A percentile compares a stretch with the other conserved stretches of the same genome.
phyloP scores from a whole-genome alignment of 1,284 basidiomycete species.

The Ceratobasidium sp. region DNA sequence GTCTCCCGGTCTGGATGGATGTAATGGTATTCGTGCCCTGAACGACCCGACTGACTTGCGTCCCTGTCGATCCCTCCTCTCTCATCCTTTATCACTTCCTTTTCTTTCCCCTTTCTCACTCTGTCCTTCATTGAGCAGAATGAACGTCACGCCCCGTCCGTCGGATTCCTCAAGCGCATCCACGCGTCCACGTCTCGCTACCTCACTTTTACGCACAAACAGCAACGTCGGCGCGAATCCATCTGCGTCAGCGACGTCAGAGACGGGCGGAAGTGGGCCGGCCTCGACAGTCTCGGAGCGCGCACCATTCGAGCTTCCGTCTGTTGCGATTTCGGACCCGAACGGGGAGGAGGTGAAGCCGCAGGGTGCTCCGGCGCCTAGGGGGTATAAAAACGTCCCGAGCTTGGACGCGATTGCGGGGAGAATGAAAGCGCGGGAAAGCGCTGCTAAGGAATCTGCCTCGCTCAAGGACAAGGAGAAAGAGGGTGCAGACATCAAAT shows the following conservation, averaged over 20 bases:
- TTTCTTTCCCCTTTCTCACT: background rate
- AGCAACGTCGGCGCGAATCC: background rate
- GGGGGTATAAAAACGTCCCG: constrained; percentile 51
- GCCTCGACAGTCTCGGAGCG: constrained; percentile 17
- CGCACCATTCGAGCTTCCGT: constrained; percentile 6
- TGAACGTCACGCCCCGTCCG: constrained; percentile 36
- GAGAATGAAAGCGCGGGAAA: constrained; percentile 43
- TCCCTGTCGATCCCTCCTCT: background rate
- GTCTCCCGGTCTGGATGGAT: background rate
- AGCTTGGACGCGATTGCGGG: constrained; percentile 50
- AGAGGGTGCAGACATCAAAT: background rate
- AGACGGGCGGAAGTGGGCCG: background rate
- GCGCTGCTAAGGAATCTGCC: constrained; percentile 13
- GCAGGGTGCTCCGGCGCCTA: constrained; percentile 32
- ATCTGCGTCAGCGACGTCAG: background rate
- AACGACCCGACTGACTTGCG: background rate
- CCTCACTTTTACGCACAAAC: constrained; percentile 29
- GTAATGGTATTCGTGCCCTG: background rate
- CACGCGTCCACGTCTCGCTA: constrained; percentile 28
- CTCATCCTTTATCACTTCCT: too few species aligned
- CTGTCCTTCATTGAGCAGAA: constrained; percentile 6
- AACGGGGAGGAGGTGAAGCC: constrained; percentile 32
- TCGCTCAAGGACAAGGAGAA: constrained; percentile 25
- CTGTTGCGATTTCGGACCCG: constrained; percentile 35
- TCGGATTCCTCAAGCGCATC: constrained; percentile 7